Evolutionary conservation across 371 early-diverging fungal genomes (phyloP), one percentile per base, ranked within the genome.

Genomic region (Saksenaea oblongispora): DNA sequence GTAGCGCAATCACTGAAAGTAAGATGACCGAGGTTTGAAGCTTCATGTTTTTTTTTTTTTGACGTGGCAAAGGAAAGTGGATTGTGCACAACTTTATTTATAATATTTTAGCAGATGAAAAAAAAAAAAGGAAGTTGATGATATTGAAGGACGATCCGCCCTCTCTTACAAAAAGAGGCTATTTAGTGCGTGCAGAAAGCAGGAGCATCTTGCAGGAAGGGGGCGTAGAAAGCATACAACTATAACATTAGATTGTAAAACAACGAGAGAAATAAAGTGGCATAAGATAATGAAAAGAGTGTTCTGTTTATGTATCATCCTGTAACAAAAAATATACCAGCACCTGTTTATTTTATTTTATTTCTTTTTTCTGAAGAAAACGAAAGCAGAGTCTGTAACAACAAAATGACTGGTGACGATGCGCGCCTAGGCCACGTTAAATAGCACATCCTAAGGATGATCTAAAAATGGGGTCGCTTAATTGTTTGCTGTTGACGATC

Each of bases 141-240:
- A 47, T 22, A 47, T 47, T 17, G 51, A n/a, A 47, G 27, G 24
- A 18, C 10, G 51, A 47, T 47, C 51, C 51, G 24, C 24, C 22
- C 10, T 47, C 24, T 47, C 24, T 47, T 22, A 47, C 51, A 22
- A 22, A 47, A 39, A 47, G 51, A 47, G 22, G 51, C 22, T 47
- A 47, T 22, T 47, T 47, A 47, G 51, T 47, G 17, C 51, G 51
- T 47, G 51, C 51, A 47, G 51, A 47, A 47, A 47, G 51, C 51
- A 47, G 51, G 51, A 47, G 51, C 9, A 18, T n/a, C 18, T 22
- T 22, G 51, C 51, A 47, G 51, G 11, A 47, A 47, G 22, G 51
- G 51, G 51, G 2, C 7, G 31, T 17, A 22, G 22, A 4, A n/a
- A 47, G 51, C 22, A 22, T 22, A 26, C 51, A 47, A 47, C 22